Percentiles rank a stretch among this genome's conserved stretches.
phyloP scores from a whole-genome alignment of 2,329 filamentous ascomycete species.

The Trichoderma sp. region DNA sequence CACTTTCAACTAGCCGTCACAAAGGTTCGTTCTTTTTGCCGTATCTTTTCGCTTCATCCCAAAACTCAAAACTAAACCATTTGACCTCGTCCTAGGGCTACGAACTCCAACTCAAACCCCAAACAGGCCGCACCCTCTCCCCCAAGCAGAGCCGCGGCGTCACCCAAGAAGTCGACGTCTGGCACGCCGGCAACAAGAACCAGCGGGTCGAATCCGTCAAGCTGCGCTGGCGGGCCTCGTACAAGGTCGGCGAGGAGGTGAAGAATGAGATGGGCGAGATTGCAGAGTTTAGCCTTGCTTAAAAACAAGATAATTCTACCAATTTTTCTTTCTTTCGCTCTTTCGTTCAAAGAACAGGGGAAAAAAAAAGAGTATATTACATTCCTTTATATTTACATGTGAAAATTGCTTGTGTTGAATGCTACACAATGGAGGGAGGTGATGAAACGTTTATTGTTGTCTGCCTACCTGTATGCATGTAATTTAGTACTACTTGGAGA shows the following conservation, averaged over 20 bases:
- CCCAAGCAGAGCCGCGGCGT: slow-evolving; percentile 75
- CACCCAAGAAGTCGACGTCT: slow-evolving; percentile 76
- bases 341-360: not conserved
- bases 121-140: slow-evolving; percentile 74
- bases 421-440: not conserved
- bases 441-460: not conserved
- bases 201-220: slow-evolving; percentile 78
- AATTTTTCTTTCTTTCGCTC: too few relatives aligned
- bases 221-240: slow-evolving; percentile 85
- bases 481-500: not conserved
- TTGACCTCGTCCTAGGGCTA: slow-evolving; percentile 60
- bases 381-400: not conserved
- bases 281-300: slow-evolving; percentile 74
- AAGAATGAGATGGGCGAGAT: slow-evolving; percentile 86
- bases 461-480: not conserved
- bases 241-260: slow-evolving; percentile 66
- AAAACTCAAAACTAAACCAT: not conserved
- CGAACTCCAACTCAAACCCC: slow-evolving; percentile 78
- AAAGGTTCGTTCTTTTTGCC: slow-evolving; percentile 59
- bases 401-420: not conserved
- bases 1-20: slow-evolving; percentile 93
- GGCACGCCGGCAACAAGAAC: slow-evolving; percentile 67
- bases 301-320: slow-evolving; percentile 9
- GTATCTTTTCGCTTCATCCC: not conserved
- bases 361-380: not conserved